phyloP scores from a whole-genome alignment of 192 early-diverging fungal species.

The Coemansia sp. region DNA sequence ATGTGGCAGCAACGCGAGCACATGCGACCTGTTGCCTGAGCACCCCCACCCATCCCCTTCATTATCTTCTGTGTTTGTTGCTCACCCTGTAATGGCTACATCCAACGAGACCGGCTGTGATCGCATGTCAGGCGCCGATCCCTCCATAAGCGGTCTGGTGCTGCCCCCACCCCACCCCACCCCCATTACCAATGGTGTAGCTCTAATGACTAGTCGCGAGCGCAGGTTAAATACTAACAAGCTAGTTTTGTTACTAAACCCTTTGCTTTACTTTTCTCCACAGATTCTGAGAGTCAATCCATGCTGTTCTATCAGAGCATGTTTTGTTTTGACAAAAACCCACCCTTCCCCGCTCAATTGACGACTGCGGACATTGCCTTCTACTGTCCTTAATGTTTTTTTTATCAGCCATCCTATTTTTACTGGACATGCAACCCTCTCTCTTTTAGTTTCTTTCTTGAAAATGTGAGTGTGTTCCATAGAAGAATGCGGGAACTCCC shows the following conservation, averaged over 20 bases:
- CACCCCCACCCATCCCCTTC: not conserved
- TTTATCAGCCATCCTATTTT: not conserved
- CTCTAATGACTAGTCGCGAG: too few species aligned
- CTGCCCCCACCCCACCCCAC: too few species aligned
- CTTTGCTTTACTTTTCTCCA: not conserved
- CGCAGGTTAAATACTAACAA: too few species aligned
- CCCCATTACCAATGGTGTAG: too few species aligned
- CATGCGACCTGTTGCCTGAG: constrained; percentile 3
- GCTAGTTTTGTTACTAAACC: too few species aligned
- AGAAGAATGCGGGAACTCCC: not conserved
- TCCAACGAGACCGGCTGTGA: not conserved
- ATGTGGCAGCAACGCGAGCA: constrained; percentile 28
- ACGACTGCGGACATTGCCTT: too few species aligned
- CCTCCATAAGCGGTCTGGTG: not conserved
- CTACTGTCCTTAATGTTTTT: not conserved
- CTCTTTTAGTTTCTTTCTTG: constrained; percentile 4
- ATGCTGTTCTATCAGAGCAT: not conserved
- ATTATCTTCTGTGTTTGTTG: not conserved
- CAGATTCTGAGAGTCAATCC: not conserved
- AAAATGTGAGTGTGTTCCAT: not conserved
- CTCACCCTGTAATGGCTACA: not conserved
- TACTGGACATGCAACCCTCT: not conserved
- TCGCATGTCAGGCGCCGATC: not conserved
- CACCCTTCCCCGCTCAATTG: too few species aligned
- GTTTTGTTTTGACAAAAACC: not conserved